Evolutionary conservation across 2,329 filamentous ascomycete species (phyloP).

Genomic region (Teratosphaeria zuluensis): DNA sequence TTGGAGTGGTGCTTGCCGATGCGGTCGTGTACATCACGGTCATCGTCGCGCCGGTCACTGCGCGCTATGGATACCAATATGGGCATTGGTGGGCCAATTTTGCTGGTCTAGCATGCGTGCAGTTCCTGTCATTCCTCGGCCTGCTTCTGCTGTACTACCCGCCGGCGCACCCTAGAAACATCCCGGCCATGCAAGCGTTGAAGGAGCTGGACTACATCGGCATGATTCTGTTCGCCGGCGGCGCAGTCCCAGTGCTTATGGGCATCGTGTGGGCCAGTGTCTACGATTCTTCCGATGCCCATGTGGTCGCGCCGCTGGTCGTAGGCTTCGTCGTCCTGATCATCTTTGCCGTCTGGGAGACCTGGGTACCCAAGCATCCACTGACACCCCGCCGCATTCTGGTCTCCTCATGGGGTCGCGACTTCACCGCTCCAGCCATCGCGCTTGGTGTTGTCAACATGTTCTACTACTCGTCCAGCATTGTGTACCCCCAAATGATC

Average conservation of each 20-base stretch:
- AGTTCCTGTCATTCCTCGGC: slow-evolving; percentile 36
- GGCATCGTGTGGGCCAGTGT: slow-evolving; percentile 27
- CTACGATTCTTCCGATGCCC: slow-evolving; percentile 15
- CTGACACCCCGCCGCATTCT: slow-evolving; percentile 39
- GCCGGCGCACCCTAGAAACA: slow-evolving; percentile 30
- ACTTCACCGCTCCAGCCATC: slow-evolving; percentile 32
- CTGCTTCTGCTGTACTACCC: slow-evolving; percentile 34
- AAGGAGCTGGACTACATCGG: slow-evolving; percentile 25
- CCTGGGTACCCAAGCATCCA: slow-evolving; percentile 21
- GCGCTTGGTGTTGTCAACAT: slow-evolving; percentile 40
- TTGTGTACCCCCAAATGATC: slow-evolving; percentile 29
- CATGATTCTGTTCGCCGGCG: slow-evolving; percentile 23
- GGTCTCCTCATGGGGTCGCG: slow-evolving; percentile 35
- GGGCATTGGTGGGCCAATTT: slow-evolving; percentile 39
- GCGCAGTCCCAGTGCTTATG: slow-evolving; percentile 20
- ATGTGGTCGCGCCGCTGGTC: slow-evolving; percentile 25
- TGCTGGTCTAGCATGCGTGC: slow-evolving; percentile 34
- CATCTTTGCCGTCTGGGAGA: slow-evolving; percentile 25
- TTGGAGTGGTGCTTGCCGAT: slow-evolving; percentile 15
- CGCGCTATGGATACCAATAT: slow-evolving; percentile 31
- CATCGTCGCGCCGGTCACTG: slow-evolving; percentile 38
- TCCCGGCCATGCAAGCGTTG: slow-evolving; percentile 16
- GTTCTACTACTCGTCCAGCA: slow-evolving; percentile 40
- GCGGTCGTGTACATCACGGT: slow-evolving; percentile 35
- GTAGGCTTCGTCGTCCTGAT: slow-evolving; percentile 23